Evolutionary conservation across 1,284 basidiomycete genomes (phyloP).

Genomic region (Ceratobasidium sp.): DNA sequence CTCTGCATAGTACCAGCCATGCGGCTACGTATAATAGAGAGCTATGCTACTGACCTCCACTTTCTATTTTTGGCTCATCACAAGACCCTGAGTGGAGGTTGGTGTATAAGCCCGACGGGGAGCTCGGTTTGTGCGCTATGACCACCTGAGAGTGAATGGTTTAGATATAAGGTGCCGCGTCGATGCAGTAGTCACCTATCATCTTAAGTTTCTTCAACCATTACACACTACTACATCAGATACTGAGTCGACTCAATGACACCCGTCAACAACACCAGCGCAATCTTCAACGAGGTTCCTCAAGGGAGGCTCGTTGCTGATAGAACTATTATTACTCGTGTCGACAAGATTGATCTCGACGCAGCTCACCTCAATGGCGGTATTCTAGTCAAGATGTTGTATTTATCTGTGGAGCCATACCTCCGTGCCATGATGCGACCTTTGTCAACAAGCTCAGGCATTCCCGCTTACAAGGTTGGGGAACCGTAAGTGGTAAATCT

Average conservation of each 20-base stretch:
- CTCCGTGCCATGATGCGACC: constrained; percentile 57
- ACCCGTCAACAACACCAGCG: constrained; percentile 47
- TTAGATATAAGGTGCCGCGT: neutral
- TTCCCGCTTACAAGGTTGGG: constrained; percentile 4
- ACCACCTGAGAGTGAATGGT: neutral
- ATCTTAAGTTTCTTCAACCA: neutral
- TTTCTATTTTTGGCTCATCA: neutral
- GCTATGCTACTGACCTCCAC: neutral
- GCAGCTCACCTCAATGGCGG: constrained; percentile 59
- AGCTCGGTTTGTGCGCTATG: neutral
- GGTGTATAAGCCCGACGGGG: neutral
- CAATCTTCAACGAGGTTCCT: constrained; percentile 54
- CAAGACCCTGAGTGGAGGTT: constrained; percentile 17
- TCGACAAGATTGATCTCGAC: constrained; percentile 61
- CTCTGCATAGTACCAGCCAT: neutral
- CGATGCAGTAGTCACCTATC: neutral
- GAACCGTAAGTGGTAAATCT: constrained; percentile 12
- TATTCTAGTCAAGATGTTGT: constrained; percentile 59
- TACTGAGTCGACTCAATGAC: constrained; percentile 42
- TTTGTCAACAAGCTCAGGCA: neutral
- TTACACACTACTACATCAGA: neutral
- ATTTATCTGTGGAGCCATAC: constrained; percentile 61
- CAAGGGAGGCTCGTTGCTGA: constrained; percentile 65
- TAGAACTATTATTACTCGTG: constrained; percentile 62
- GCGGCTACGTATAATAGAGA: neutral